phyloP scores from a whole-genome alignment of 345 rosid genomes.

The Crucihimalaya himalaica region DNA sequence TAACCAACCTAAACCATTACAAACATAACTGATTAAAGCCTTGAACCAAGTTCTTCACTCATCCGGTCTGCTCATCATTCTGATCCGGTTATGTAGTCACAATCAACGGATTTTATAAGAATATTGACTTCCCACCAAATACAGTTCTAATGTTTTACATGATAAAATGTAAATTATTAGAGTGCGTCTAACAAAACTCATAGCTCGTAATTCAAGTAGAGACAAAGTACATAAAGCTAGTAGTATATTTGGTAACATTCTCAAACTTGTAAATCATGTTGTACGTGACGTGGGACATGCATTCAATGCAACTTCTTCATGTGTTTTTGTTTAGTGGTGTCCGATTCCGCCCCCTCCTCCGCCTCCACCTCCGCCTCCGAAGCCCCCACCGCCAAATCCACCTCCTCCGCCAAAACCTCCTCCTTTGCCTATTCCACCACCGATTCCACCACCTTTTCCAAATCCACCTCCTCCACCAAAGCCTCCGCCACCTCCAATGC shows the following conservation, averaged over 20 bases:
- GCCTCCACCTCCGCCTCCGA: conserved; percentile 19
- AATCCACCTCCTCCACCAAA: conserved; percentile 7
- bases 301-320: conserved; percentile 18
- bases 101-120: neutral
- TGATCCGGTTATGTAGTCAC: neutral
- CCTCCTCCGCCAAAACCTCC: conserved; percentile 28
- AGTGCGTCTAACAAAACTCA: conserved; percentile 14
- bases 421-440: conserved; percentile 16
- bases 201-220: conserved; percentile 10
- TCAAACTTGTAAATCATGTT: conserved; percentile 26
- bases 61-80: neutral
- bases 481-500: conserved; percentile 7
- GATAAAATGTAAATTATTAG: conserved; percentile 17
- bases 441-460: conserved; percentile 8
- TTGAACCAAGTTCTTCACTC: neutral
- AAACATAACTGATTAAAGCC: neutral
- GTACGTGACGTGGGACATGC: conserved; percentile 20
- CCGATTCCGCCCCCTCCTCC: conserved; percentile 25
- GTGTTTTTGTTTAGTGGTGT: conserved; percentile 26
- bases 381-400: conserved; percentile 33
- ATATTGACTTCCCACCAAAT: neutral
- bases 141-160: conserved; percentile 10
- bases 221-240: neutral
- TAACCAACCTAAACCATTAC: neutral
- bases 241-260: conserved; percentile 16